phyloP scores from a whole-genome alignment of 2,329 filamentous ascomycete genomes.

The Dactylellina parvicollis region DNA sequence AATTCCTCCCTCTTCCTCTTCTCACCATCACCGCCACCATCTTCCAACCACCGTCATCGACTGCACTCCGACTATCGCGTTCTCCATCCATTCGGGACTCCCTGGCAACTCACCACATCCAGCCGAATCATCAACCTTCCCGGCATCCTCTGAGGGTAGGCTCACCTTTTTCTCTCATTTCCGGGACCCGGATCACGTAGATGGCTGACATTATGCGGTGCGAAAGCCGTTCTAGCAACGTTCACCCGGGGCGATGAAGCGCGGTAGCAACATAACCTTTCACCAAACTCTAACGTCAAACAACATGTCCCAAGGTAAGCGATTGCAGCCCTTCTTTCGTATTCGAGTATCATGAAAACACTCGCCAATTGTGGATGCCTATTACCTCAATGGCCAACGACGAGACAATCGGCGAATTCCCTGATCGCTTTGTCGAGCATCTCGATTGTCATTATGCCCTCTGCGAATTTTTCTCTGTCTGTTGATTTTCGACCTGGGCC shows the following conservation, averaged over 20 bases:
- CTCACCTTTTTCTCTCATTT: neutral
- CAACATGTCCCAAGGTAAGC: constrained; percentile 49
- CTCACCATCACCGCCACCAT: constrained; percentile 5
- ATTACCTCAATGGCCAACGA: neutral
- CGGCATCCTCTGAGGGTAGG: constrained; percentile 31
- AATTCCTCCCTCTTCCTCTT: constrained; percentile 27
- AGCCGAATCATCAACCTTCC: constrained; percentile 7
- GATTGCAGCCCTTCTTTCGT: neutral
- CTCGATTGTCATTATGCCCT: neutral
- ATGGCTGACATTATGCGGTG: constrained; percentile 9
- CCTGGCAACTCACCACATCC: constrained; percentile 41
- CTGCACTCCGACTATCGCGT: constrained; percentile 2
- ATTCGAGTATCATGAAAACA: neutral
- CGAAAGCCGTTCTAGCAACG: constrained; percentile 47
- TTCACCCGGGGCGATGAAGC: constrained; percentile 44
- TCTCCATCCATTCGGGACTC: constrained; percentile 8
- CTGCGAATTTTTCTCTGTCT: neutral
- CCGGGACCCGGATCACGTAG: neutral
- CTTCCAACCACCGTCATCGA: neutral
- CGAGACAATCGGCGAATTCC: neutral
- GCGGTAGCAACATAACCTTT: constrained; percentile 42
- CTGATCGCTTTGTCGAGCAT: neutral
- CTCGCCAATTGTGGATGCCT: neutral
- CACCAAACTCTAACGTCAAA: constrained; percentile 48
- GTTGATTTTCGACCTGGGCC: neutral